A percentile compares a stretch with the other conserved stretches of the same genome.
Evolutionary conservation across 1,284 basidiomycete species (phyloP).

Genomic region (Sanghuangporus baumii): DNA sequence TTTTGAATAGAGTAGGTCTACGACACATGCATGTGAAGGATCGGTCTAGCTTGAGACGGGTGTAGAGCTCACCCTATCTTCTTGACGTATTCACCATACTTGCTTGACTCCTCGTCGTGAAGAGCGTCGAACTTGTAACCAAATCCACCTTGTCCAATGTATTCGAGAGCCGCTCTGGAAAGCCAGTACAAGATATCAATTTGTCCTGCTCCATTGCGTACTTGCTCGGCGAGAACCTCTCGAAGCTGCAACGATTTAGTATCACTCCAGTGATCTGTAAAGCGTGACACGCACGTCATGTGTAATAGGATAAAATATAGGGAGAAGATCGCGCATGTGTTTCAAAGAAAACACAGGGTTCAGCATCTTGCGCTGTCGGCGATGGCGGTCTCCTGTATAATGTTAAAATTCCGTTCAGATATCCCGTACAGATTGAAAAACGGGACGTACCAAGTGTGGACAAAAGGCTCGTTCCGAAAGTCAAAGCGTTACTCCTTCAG

Average conservation of each 20-base stretch:
- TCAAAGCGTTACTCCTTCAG: constrained; percentile 13
- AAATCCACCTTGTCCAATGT: constrained; percentile 31
- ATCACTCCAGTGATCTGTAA: background rate
- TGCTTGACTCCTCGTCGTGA: constrained; percentile 22
- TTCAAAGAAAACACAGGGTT: too few relatives aligned
- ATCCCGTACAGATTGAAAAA: background rate
- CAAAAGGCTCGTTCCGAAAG: constrained; percentile 7
- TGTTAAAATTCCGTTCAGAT: background rate
- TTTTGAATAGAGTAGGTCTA: constrained; percentile 6
- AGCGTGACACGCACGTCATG: constrained; percentile 22
- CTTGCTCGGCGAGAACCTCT: constrained; percentile 22
- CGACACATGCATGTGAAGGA: background rate
- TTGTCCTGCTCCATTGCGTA: constrained; percentile 23
- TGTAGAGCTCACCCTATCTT: constrained; percentile 21
- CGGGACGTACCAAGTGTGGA: constrained; percentile 9
- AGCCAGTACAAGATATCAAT: constrained; percentile 39
- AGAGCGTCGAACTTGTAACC: constrained; percentile 21
- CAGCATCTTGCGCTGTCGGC: constrained; percentile 15
- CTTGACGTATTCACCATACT: constrained; percentile 29
- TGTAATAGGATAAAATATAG: constrained; percentile 25
- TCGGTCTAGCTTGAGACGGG: background rate
- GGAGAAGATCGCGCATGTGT: constrained; percentile 11
- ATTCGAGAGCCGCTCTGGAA: constrained; percentile 31
- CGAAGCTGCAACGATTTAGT: constrained; percentile 26
- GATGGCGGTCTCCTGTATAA: constrained; percentile 26